Evolutionary conservation across 1,284 basidiomycete species (phyloP), one percentile per base, ranked within the genome.

Genomic region (Mycena sp.): DNA sequence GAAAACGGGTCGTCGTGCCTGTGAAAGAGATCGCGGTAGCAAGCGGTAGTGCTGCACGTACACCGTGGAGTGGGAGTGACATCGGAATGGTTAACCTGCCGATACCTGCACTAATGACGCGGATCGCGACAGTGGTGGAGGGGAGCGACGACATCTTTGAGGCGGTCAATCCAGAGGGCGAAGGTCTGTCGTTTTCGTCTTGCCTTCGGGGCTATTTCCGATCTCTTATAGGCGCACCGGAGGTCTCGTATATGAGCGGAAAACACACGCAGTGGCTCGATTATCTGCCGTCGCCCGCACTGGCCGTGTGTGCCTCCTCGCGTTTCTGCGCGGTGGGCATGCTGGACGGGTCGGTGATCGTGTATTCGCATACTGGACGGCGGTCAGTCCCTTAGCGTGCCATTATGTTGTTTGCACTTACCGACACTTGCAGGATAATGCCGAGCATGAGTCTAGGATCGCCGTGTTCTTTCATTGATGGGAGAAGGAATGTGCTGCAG

Each of bases 211-310:
- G 38, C 67, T 46, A 49, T 51, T 59, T 6, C 56, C 65, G 26
- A 53, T 66, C 32, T 25, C 12, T 32, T 57, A 55, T 64, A 90
- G 88, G 83, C 28, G 79, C 84, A n/a, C 84, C 85, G 11, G 93
- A 96, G 72, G 83, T 96, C 16, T 78, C 85, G 9, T 88, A 87
- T 65, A 78, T 86, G 44, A 85, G 80, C 69, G 84, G 86, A 32
- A 87, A 89, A 77, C 81, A 90, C 72, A 86, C 89, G 7, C 85
- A 91, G 56, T 99, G 96, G 96, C 75, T 96, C 54, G 95, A 98
- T 76, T 98, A 93, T 76, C 72, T 95, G 9, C 87, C 92, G 1
- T 86, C 85, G 0, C 88, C 90, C 6, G 87, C 87, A 6, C 74
- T 96, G 5, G 80, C 83, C 0, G 74, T 94, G 30, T 87, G 87